Conservation (phyloP, 129 eudicot species). For the Pseudognaphalium luteoalbum region DNA sequence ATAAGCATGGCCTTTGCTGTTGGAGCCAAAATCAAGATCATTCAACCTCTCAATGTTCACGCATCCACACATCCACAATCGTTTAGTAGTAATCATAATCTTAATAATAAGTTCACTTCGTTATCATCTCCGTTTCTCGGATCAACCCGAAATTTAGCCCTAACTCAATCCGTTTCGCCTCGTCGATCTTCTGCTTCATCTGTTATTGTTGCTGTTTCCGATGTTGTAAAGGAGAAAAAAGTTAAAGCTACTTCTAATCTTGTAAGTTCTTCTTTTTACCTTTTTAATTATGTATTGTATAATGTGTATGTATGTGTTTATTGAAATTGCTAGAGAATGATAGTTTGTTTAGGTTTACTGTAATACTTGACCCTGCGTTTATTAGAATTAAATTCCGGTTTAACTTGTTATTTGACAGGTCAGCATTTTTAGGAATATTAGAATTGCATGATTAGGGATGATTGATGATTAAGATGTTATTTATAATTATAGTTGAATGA, state of each 20-base stretch:
- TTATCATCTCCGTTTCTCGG: conserved; percentile 11
- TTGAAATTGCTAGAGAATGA: not conserved
- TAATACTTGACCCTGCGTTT: not conserved
- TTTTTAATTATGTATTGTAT: not conserved
- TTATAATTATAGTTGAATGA: not conserved
- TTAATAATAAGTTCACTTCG: not conserved
- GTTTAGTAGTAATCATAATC: not conserved
- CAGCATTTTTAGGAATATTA: too few species aligned
- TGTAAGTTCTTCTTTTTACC: conserved; percentile 3
- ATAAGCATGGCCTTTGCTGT: conserved; percentile 1
- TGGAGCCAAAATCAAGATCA: conserved; percentile 7
- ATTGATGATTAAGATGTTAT: not conserved
- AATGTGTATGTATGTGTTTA: not conserved
- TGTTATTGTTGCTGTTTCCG: conserved; percentile 21
- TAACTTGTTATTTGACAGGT: too few species aligned
- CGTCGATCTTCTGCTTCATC: conserved; percentile 18
- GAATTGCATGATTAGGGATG: not conserved
- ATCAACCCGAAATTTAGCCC: conserved; percentile 4
- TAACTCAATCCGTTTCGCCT: not conserved
- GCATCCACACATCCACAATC: not conserved
- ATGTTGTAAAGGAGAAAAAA: conserved; percentile 24
- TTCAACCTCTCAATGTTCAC: not conserved
- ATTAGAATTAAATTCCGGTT: too few species aligned
- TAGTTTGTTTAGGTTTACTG: not conserved
- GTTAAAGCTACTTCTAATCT: conserved; percentile 16